Evolutionary conservation across 1,284 basidiomycete genomes (phyloP), one percentile per base, ranked within the genome.

Genomic region (Rhodotorula glutinis): DNA sequence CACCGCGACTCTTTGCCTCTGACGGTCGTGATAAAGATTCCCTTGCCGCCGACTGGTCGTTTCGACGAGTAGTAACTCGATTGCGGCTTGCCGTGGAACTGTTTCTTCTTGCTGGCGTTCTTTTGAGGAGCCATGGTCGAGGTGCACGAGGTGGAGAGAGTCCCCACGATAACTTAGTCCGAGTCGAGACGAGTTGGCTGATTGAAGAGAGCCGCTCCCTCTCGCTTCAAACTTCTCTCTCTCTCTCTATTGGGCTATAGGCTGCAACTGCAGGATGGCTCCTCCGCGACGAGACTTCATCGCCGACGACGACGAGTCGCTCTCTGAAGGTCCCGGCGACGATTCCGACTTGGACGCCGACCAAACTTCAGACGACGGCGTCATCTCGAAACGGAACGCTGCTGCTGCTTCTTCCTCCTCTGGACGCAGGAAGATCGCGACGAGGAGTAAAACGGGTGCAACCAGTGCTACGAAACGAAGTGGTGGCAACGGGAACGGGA

Each of bases 401-500:
- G 11, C 9, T n/a, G 47, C n/a, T 16, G 25, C 25, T 25, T 11
- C 33, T 38, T 38, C 33, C 41, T n/a, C n/a, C n/a, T n/a, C n/a
- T n/a, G n/a, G n/a, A n/a, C 1, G 5, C 40, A 11, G 23, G 40
- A n/a, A 53, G 52, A 21, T n/a, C 9, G 52, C 41, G 10, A 38
- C 46, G 16, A 41, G 49, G 19, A 23, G 57, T 44, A 16, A 11
- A 16, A 25, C 49, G 27, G 25, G 16, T 3, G 54, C 46, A 14
- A 53, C 43, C 8, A 49, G 29, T 11, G 56, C 27, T 52, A 43
- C 40, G 44, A 21, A n/a, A 23, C 13, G 47, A n/a, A 13, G 21
- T 52, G 29, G 27, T 29, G 61, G 71, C 58, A 64, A 65, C 25
- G 79, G 79, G 67, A 81, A 81, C 66, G 79, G 82, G 70, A 75